Conservation (phyloP, 148 eudicot species). For the Chenopodium berlandieri region DNA sequence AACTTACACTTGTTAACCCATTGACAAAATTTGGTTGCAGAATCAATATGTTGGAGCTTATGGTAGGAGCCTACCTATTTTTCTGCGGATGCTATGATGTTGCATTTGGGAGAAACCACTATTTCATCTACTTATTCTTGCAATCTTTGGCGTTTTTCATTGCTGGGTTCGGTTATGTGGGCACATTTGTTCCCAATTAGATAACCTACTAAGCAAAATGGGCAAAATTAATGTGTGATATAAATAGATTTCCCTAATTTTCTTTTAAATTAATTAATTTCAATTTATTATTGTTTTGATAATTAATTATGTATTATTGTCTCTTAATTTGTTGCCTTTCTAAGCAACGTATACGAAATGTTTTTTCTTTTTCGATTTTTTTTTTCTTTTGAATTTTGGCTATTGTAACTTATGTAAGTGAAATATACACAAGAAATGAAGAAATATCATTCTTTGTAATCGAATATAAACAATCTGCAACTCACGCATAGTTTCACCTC, state of each 20-base stretch:
- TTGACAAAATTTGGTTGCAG: constrained; percentile 30
- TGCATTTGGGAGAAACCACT: constrained; percentile 47
- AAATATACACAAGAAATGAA: neutral
- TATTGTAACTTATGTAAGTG: neutral
- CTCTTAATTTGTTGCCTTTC: neutral
- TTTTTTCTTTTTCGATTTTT: neutral
- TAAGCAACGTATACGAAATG: neutral
- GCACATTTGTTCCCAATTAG: constrained; percentile 49
- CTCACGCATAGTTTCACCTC: neutral
- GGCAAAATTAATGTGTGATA: neutral
- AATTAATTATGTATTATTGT: neutral
- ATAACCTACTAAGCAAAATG: neutral
- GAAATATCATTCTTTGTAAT: neutral
- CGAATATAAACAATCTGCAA: neutral
- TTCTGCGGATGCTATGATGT: constrained; percentile 66
- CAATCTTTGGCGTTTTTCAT: constrained; percentile 68
- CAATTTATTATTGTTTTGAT: too few species aligned
- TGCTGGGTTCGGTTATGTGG: constrained; percentile 71
- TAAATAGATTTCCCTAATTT: neutral
- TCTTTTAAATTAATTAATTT: neutral
- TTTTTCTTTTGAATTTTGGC: neutral
- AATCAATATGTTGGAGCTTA: constrained; percentile 46
- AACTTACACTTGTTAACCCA: too few species aligned
- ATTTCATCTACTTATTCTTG: constrained; percentile 66
- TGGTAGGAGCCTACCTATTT: constrained; percentile 56